These are phyloP conservation scores for Podospora anserina DNA, from an alignment of 495 filamentous ascomycete genomes.

Conservation along the genomic window DNA sequence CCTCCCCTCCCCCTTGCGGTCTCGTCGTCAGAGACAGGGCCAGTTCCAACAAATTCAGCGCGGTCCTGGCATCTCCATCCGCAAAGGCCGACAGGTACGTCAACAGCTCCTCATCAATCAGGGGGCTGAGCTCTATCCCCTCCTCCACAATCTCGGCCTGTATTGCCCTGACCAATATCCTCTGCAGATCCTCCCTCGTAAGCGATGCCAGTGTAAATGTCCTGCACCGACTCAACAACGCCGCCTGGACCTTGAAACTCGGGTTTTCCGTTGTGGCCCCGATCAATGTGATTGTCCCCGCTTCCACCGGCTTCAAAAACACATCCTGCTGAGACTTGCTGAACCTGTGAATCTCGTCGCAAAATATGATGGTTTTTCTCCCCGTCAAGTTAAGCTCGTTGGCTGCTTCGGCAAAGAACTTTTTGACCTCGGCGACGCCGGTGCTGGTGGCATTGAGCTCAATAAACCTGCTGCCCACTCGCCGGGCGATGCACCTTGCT, in stretches of 20 bases:
- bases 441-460: slow-evolving; percentile 93
- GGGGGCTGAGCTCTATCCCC: slow-evolving; percentile 38
- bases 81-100: slow-evolving; percentile 78
- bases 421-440: slow-evolving; percentile 92
- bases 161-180: slow-evolving; percentile 73
- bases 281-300: slow-evolving; percentile 85
- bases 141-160: slow-evolving; percentile 47
- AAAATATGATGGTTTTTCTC: slow-evolving; percentile 92
- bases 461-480: slow-evolving; percentile 78
- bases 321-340: slow-evolving; percentile 93
- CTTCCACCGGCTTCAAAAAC: slow-evolving; percentile 89
- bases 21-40: slow-evolving; percentile 58
- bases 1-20: slow-evolving; percentile 21
- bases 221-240: slow-evolving; percentile 82
- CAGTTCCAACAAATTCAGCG: slow-evolving; percentile 87
- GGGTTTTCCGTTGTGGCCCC: slow-evolving; percentile 98
- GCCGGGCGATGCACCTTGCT: slow-evolving; percentile 83
- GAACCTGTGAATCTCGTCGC: slow-evolving; percentile 96
- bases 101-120: slow-evolving; percentile 76
- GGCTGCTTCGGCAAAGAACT: slow-evolving; percentile 81
- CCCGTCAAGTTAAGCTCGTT: slow-evolving; percentile 80
- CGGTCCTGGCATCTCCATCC: slow-evolving; percentile 89
- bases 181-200: slow-evolving; percentile 62
- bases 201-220: slow-evolving; percentile 83
- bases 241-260: slow-evolving; percentile 87